Conservation (phyloP, 805 yeast genomes). For the Candida tibetensis region DNA sequence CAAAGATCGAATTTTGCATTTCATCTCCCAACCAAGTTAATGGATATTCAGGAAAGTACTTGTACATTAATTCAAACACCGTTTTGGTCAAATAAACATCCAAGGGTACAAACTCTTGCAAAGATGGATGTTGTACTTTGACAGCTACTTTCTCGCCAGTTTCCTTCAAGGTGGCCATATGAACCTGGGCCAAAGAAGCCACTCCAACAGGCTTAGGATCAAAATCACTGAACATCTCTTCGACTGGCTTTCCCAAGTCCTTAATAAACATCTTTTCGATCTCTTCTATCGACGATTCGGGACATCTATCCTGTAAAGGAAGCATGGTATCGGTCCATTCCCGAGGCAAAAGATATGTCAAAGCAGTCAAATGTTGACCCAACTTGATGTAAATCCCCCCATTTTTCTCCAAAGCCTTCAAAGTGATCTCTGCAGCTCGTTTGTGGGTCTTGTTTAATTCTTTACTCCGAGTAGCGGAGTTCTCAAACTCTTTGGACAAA, state of each 20-base stretch:
- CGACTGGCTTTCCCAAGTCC: slow-evolving; percentile 63
- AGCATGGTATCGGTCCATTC: slow-evolving; percentile 97
- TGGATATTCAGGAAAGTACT: slow-evolving; percentile 90
- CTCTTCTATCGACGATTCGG: slow-evolving; percentile 69
- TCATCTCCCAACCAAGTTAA: slow-evolving; percentile 95
- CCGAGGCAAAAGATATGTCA: slow-evolving; percentile 83
- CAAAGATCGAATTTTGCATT: slow-evolving; percentile 76
- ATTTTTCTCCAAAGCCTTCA: slow-evolving; percentile 73
- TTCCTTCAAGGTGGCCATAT: slow-evolving; percentile 59
- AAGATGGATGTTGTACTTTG: slow-evolving; percentile 88
- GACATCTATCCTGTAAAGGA: slow-evolving; percentile 89
- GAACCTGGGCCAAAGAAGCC: slow-evolving; percentile 96
- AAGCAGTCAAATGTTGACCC: slow-evolving; percentile 92
- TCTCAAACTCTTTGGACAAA: slow-evolving; percentile 43
- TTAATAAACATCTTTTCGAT: slow-evolving; percentile 60
- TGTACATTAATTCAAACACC: slow-evolving; percentile 71
- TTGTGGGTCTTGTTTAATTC: slow-evolving; percentile 69
- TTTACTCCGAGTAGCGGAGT: slow-evolving; percentile 41
- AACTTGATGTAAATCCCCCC: slow-evolving; percentile 93
- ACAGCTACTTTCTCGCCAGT: slow-evolving; percentile 82
- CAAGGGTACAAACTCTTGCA: slow-evolving; percentile 83
- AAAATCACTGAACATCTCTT: slow-evolving; percentile 65
- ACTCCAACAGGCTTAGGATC: slow-evolving; percentile 82
- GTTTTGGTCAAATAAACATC: slow-evolving; percentile 76
- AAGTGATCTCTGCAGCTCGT: slow-evolving; percentile 74